Evolutionary conservation across 768 basidiomycete genomes (phyloP).

Genomic region (Clitopilus passeckerianus): DNA sequence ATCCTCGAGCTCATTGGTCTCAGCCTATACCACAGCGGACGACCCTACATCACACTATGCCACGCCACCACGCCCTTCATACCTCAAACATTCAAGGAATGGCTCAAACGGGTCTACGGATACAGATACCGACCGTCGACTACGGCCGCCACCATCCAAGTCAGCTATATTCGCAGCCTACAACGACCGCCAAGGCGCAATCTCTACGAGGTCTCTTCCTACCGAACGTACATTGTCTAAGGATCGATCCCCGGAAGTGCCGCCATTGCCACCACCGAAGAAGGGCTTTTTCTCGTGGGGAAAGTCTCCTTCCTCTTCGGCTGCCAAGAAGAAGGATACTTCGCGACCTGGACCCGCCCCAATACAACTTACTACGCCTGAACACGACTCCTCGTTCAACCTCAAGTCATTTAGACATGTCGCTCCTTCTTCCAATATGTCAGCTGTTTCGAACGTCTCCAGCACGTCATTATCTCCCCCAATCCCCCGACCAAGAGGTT

Average conservation of each 20-base stretch:
- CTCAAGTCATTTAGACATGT: conserved; percentile 73
- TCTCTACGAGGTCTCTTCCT: conserved; percentile 66
- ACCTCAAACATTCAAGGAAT: conserved; percentile 16
- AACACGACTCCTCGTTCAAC: conserved; percentile 51
- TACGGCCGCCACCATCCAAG: conserved; percentile 57
- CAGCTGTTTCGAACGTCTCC: conserved; percentile 18
- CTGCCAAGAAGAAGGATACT: conserved; percentile 9
- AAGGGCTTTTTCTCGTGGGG: conserved; percentile 36
- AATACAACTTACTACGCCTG: conserved; percentile 2
- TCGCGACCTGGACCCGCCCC: conserved; percentile 3
- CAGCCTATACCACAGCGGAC: conserved; percentile 14
- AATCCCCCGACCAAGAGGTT: conserved; percentile 49
- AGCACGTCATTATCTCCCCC: conserved; percentile 30
- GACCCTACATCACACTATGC: conserved; percentile 12
- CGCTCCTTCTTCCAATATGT: conserved; percentile 31
- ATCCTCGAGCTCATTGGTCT: conserved; percentile 3
- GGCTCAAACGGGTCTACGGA: conserved; percentile 39
- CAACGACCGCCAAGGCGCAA: conserved; percentile 42
- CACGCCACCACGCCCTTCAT: conserved; percentile 26
- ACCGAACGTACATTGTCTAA: conserved; percentile 20
- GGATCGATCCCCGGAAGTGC: conserved; percentile 11
- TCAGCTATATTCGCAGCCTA: conserved; percentile 61
- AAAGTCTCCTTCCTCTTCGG: conserved; percentile 20
- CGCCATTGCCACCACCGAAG: conserved; percentile 26
- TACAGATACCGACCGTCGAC: conserved; percentile 31